Percentiles rank a stretch among this genome's conserved stretches.
Conservation (phyloP, 2,329 filamentous ascomycete genomes). For the Trichophyton rubrum region DNA sequence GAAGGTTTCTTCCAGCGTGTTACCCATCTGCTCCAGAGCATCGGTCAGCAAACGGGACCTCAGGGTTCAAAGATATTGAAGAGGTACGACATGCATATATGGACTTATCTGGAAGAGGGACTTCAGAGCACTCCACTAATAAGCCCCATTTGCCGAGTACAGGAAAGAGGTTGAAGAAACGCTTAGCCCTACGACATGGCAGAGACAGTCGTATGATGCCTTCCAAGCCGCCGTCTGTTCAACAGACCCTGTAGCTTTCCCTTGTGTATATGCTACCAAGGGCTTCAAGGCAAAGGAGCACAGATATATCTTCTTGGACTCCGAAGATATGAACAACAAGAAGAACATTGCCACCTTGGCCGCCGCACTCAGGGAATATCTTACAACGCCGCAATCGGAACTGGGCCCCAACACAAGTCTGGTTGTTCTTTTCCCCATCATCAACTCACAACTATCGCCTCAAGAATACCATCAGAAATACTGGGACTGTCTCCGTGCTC, state of each 20-base stretch:
- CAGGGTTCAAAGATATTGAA: not conserved
- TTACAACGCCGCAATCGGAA: not conserved
- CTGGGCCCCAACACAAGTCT: not conserved
- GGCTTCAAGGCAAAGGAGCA: not conserved
- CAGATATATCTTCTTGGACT: not conserved
- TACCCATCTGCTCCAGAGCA: not conserved
- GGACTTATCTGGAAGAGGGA: not conserved
- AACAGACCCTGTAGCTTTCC: not conserved
- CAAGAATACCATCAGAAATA: not conserved
- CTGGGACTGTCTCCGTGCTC: not conserved
- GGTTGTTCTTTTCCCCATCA: not conserved
- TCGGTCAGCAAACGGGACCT: not conserved
- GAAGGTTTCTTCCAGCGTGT: not conserved
- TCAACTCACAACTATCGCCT: not conserved
- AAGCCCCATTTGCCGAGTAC: not conserved
- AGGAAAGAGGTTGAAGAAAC: not conserved
- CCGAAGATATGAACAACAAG: slow-evolving; percentile 1
- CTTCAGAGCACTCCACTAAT: not conserved
- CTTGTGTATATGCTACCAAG: not conserved
- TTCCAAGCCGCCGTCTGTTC: not conserved
- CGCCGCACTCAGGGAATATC: not conserved
- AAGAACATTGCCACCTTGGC: not conserved
- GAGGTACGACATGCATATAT: not conserved
- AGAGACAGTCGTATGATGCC: not conserved
- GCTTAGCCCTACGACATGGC: not conserved